These are phyloP conservation scores for Polymyxa betae DNA, from an alignment of 208 protist genomes.

Conservation along the genomic window DNA sequence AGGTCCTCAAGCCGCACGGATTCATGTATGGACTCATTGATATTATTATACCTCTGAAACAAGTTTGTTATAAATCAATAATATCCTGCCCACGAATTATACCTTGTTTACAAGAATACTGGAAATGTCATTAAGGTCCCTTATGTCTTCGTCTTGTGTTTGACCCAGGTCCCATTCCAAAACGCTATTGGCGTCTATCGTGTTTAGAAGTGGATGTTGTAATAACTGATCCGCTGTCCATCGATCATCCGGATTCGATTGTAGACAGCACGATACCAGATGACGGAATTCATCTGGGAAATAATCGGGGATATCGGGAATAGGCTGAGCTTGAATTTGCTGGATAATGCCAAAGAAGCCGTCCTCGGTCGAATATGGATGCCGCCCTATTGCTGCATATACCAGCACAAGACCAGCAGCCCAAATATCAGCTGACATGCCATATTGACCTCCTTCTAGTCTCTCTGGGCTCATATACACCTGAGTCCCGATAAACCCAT, in stretches of 20 bases:
- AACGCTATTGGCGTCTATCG: not conserved
- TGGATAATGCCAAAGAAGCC: conserved; percentile 48
- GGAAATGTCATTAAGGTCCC: not conserved
- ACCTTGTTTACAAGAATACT: not conserved
- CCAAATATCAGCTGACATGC: not conserved
- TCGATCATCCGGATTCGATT: not conserved
- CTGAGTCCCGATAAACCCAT: conserved; percentile 35
- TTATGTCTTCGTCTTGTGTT: not conserved
- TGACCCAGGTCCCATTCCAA: not conserved
- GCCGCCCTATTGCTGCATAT: conserved; percentile 22
- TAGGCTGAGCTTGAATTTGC: not conserved
- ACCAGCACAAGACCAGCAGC: not conserved
- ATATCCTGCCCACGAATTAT: not conserved
- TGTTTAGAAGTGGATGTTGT: not conserved
- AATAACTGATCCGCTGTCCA: conserved; percentile 14
- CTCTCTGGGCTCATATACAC: conserved; percentile 40
- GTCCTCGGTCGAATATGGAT: conserved; percentile 4
- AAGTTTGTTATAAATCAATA: not conserved
- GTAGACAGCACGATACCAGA: not conserved
- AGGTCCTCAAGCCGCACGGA: not conserved
- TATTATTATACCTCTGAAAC: not conserved
- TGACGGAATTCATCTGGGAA: not conserved
- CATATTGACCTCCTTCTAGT: conserved; percentile 19
- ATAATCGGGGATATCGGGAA: not conserved
- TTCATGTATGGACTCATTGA: not conserved